A percentile compares a stretch with the other conserved stretches of the same genome.
These are phyloP conservation scores for Pterocarpus santalinus DNA, from an alignment of 306 rosid genomes.

Conservation along the genomic window DNA sequence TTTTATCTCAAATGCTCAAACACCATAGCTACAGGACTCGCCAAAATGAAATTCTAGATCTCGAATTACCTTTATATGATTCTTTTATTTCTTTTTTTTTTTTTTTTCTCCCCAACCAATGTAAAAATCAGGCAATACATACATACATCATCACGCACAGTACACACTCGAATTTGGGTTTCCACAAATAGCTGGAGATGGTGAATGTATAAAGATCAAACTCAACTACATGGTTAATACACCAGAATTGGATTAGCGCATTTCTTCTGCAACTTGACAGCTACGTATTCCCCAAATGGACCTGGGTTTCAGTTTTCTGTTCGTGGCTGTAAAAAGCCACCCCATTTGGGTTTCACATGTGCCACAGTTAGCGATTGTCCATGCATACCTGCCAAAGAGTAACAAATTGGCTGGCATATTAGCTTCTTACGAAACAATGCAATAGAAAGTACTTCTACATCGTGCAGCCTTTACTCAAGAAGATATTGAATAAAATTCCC, in stretches of 20 bases:
- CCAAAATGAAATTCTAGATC: background rate
- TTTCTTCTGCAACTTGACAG: slow-evolving; percentile 73
- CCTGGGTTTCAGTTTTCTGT: slow-evolving; percentile 73
- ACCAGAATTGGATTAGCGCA: slow-evolving; percentile 34
- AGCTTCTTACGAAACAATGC: background rate
- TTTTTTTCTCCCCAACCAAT: background rate
- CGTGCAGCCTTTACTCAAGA: background rate
- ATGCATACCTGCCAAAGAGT: slow-evolving; percentile 64
- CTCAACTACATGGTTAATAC: background rate
- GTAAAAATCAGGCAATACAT: slow-evolving; percentile 10
- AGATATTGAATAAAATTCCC: background rate
- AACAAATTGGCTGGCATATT: slow-evolving; percentile 36
- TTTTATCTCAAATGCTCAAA: background rate
- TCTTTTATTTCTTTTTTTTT: background rate
- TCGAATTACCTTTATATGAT: background rate
- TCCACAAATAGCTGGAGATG: slow-evolving; percentile 1
- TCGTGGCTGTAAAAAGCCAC: slow-evolving; percentile 83
- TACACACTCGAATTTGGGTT: slow-evolving; percentile 1
- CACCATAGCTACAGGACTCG: background rate
- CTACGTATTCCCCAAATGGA: slow-evolving; percentile 84
- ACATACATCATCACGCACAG: slow-evolving; percentile 7
- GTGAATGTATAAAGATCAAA: slow-evolving; percentile 12
- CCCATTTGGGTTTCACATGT: slow-evolving; percentile 85
- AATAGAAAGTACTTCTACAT: background rate
- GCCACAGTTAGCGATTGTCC: slow-evolving; percentile 78